Conservation (phyloP, 176 grass and related monocot species). For the Oropetium thomaeum region DNA sequence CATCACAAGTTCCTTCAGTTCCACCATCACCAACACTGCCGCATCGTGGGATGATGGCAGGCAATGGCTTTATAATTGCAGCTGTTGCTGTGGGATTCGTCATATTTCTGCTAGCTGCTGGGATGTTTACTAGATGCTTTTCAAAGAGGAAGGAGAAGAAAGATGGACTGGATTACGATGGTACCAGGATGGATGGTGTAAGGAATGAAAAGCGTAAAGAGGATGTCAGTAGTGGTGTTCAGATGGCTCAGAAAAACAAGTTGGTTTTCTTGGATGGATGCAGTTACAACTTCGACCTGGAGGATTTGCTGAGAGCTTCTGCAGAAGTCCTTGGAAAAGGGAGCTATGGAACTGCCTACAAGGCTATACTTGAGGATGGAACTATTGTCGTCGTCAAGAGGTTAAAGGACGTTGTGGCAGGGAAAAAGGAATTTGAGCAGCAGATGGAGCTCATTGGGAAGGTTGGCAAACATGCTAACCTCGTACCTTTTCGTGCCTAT, state of each 20-base stretch:
- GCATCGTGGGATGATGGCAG: slow-evolving; percentile 42
- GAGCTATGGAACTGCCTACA: slow-evolving; percentile 92
- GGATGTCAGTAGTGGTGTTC: slow-evolving; percentile 76
- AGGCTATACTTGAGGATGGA: slow-evolving; percentile 83
- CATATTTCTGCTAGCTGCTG: slow-evolving; percentile 60
- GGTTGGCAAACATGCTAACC: slow-evolving; percentile 66
- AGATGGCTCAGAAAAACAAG: slow-evolving; percentile 89
- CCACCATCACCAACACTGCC: slow-evolving; percentile 30
- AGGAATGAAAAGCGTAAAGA: slow-evolving; percentile 69
- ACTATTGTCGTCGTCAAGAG: slow-evolving; percentile 89
- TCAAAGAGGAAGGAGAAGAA: slow-evolving; percentile 64
- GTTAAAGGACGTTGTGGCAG: slow-evolving; percentile 79
- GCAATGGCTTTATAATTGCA: slow-evolving; percentile 60
- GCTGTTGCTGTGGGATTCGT: slow-evolving; percentile 57
- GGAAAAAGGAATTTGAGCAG: slow-evolving; percentile 97
- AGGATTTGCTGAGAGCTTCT: slow-evolving; percentile 89
- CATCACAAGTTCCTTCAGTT: slow-evolving; percentile 41
- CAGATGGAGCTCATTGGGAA: slow-evolving; percentile 91
- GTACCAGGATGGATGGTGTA: slow-evolving; percentile 32
- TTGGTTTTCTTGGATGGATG: slow-evolving; percentile 91
- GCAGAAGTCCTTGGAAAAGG: slow-evolving; percentile 97
- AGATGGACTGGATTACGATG: slow-evolving; percentile 34
- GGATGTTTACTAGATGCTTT: slow-evolving; percentile 56
- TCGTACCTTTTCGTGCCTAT: slow-evolving; percentile 76
- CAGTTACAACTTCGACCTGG: slow-evolving; percentile 90